Conservation (phyloP, 495 filamentous ascomycete genomes). For the Podospora didyma region DNA sequence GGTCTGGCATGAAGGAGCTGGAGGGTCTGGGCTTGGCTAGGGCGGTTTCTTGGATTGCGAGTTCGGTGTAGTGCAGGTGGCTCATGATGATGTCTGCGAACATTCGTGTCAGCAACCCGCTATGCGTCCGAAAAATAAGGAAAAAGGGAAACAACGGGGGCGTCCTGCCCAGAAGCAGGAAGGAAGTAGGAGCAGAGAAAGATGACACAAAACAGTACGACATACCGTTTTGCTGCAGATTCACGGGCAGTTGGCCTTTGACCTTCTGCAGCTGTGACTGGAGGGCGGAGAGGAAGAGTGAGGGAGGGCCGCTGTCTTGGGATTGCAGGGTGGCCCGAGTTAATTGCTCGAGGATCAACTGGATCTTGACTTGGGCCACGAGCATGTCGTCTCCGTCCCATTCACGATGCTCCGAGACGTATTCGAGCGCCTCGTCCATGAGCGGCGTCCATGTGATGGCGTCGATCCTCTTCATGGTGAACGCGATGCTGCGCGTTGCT, state of each 20-base stretch:
- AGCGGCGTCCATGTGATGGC: constrained; percentile 49
- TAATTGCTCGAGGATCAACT: constrained; percentile 29
- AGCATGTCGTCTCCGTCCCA: constrained; percentile 49
- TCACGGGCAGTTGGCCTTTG: constrained; percentile 29
- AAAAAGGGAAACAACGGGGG: too few species aligned
- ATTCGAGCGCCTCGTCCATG: constrained; percentile 48
- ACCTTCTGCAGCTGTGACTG: constrained; percentile 39
- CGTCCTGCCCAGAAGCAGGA: too few species aligned
- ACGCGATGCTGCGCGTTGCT: constrained; percentile 23
- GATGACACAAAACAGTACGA: not conserved
- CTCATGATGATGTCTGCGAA: constrained; percentile 35
- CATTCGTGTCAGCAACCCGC: too few species aligned
- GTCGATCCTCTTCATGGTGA: constrained; percentile 37
- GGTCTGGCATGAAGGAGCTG: constrained; percentile 16
- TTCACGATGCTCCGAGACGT: constrained; percentile 42
- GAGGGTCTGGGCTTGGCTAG: constrained; percentile 19
- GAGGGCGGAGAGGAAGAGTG: constrained; percentile 43
- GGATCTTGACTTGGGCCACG: constrained; percentile 39
- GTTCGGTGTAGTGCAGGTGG: constrained; percentile 37
- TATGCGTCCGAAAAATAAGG: too few species aligned
- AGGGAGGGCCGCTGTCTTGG: constrained; percentile 30
- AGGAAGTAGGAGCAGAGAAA: not conserved
- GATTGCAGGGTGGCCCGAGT: constrained; percentile 22
- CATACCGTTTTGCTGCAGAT: constrained; percentile 40
- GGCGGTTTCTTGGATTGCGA: constrained; percentile 41